Percentiles rank a stretch among this genome's conserved stretches.
Conservation (phyloP, 176 grass and related monocot genomes). For the Dendrocalamus sinicus region DNA sequence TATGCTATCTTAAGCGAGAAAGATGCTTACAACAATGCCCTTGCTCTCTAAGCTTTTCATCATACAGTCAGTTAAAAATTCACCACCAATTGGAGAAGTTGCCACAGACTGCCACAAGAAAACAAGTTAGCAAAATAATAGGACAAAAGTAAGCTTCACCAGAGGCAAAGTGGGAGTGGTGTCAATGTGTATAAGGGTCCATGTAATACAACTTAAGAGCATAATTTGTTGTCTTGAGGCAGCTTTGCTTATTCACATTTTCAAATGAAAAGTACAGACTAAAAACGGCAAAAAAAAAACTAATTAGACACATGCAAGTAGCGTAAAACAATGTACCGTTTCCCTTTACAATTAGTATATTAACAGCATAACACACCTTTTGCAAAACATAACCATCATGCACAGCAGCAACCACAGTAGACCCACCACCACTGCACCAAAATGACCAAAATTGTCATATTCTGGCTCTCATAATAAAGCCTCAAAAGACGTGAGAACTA, state of each 20-base stretch:
- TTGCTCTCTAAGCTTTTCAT: slow-evolving; percentile 99
- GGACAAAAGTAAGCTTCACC: background rate
- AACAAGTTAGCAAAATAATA: slow-evolving; percentile 33
- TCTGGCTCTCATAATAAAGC: slow-evolving; percentile 14
- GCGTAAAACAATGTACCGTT: background rate
- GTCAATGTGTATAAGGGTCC: background rate
- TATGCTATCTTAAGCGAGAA: slow-evolving; percentile 29
- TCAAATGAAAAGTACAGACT: background rate
- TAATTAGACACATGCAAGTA: slow-evolving; percentile 20
- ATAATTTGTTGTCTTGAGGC: slow-evolving; percentile 5
- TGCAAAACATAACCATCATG: slow-evolving; percentile 97
- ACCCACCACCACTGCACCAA: slow-evolving; percentile 90
- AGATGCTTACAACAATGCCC: slow-evolving; percentile 71
- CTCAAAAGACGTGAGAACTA: slow-evolving; percentile 19
- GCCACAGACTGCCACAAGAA: slow-evolving; percentile 71
- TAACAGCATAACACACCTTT: slow-evolving; percentile 62
- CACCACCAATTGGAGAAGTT: slow-evolving; percentile 92
- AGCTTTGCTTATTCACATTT: slow-evolving; percentile 12
- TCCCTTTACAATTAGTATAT: slow-evolving; percentile 17
- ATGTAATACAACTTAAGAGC: background rate
- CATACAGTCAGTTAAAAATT: slow-evolving; percentile 99
- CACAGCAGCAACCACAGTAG: slow-evolving; percentile 90
- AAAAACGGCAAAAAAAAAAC: slow-evolving; percentile 12
- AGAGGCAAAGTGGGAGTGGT: background rate
- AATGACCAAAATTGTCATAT: slow-evolving; percentile 37